Percentiles rank a stretch among this genome's conserved stretches.
Conservation (phyloP, 768 basidiomycete species). For the Amanita polypyramis region DNA sequence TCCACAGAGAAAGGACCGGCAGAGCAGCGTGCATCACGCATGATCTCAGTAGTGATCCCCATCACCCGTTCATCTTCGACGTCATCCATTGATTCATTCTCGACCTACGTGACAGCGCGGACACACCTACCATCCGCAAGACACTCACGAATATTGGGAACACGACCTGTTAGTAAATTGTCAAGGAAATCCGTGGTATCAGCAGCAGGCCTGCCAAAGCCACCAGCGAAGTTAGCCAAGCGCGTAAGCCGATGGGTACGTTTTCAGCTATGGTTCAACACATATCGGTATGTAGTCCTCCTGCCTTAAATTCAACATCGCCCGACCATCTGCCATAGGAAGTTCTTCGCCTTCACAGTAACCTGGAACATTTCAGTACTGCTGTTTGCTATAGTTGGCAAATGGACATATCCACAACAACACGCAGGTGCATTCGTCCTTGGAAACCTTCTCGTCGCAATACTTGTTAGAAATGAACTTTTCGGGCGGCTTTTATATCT, state of each 20-base stretch:
- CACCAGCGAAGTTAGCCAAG: constrained; percentile 13
- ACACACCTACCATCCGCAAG: not conserved
- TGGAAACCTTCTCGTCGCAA: constrained; percentile 62
- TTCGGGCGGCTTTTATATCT: constrained; percentile 72
- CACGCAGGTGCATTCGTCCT: constrained; percentile 66
- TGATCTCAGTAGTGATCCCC: constrained; percentile 2
- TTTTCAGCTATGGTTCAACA: constrained; percentile 70
- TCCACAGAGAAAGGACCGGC: constrained; percentile 21
- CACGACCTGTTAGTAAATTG: constrained; percentile 1
- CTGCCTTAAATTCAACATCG: not conserved
- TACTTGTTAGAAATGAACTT: constrained; percentile 74
- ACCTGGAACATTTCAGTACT: constrained; percentile 51
- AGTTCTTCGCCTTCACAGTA: constrained; percentile 61
- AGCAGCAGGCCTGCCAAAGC: constrained; percentile 8
- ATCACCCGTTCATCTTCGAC: constrained; percentile 5
- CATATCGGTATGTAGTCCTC: constrained; percentile 44
- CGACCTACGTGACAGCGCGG: constrained; percentile 4
- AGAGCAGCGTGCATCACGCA: not conserved
- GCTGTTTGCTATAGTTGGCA: constrained; percentile 46
- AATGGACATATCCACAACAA: constrained; percentile 56
- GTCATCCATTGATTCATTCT: constrained; percentile 8
- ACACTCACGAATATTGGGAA: not conserved
- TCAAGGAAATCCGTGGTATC: not conserved
- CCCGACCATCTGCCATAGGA: constrained; percentile 27
- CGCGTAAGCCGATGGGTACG: constrained; percentile 43